Evolutionary conservation across 129 eudicot genomes (phyloP), one percentile per base, ranked within the genome.

Genomic region (Tagetes erecta): DNA sequence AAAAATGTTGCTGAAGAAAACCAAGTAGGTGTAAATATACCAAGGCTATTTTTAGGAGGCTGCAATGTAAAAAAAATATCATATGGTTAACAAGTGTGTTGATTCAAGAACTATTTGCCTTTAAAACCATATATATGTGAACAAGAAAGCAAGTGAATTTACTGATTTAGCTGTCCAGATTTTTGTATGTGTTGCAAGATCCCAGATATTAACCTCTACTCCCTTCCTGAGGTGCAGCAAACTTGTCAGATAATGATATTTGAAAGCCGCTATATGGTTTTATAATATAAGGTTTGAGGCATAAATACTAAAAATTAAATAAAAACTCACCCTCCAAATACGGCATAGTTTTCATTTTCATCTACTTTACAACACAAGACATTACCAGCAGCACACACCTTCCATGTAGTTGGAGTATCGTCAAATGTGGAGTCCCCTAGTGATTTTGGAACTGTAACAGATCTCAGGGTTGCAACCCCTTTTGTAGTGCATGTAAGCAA

Each of bases 91-190:
- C n/a, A 49, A 78, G 40, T 11, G 42, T 9, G 14, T 8, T 34
- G 7, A 59, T 62, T 0, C 52, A 80, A 49, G n/a, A 74, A 14
- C 27, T 34, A 39, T 64, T 47, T 31, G 46, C 34, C 66, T 64
- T 42, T 44, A 51, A 35, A 59, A 20, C 63, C 64, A 67, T 62
- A 14, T 47, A 35, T 4, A 33, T 37, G 46, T 45, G 45, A 70
- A 73, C 36, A 20, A 20, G 14, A 45, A 5, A 63, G 56, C 13
- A 5, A 33, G 62, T 44, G 44, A 76, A 71, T 93, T 80, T 83
- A 95, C 99, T 64, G 99, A 87, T 95, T 91, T 95, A 40, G 99
- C 94, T 4, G 74, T 81, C 97, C 97, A 95, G 37, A 91, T 82
- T 84, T 87, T 95, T 1, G 80, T 77, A 66, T 75, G 80, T 3